Evolutionary conservation across 164 flowering plant genomes (phyloP), one percentile per base, ranked within the genome.

Genomic region (Echeveria elegans): DNA sequence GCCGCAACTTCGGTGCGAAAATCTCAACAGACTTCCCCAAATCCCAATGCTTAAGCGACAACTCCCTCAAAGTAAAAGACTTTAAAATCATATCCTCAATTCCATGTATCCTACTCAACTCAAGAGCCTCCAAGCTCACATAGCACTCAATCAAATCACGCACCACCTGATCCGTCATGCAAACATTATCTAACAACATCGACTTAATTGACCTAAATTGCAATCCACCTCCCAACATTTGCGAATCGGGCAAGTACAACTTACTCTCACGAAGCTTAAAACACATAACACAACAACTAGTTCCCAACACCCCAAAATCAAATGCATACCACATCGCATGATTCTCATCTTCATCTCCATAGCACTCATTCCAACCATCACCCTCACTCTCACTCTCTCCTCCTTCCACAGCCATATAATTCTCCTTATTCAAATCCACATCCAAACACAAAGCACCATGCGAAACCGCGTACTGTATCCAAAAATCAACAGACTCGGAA

Each of bases 1-100:
- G 45, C 16, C 14, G 19, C 24, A 66, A 23, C 8, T 66, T 66
- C 2, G 68, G 68, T 6, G 60, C 58, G 29, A 16, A 30, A 6
- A 66, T 66, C 68, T 66, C 58, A 34, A 66, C 50, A 38, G 67
- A 65, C 32, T 9, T 63, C 41, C 41, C 45, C 26, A 40, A 63
- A 63, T 36, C 41, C 41, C 45, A 34, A 66, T 66, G 68, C 48
- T 45, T 45, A 30, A 66, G 68, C 9, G 56, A 24, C 38, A 66
- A 10, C 56, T 34, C 26, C 59, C 5, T 47, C 50, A 66, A 52
- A 0, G 23, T 45, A 50, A n/a, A 66, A 8, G 68, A 66, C 30
- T 14, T 24, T 21, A 66, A 29, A 5, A 30, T 43, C 56, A 66
- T 16, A 29, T 47, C 24, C 15, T 45, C 37, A 21, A 48, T 2